Percentiles rank a stretch among this genome's conserved stretches.
These are phyloP conservation scores for Diaporthe citriasiana DNA, from an alignment of 2,329 filamentous ascomycete genomes.

Conservation along the genomic window DNA sequence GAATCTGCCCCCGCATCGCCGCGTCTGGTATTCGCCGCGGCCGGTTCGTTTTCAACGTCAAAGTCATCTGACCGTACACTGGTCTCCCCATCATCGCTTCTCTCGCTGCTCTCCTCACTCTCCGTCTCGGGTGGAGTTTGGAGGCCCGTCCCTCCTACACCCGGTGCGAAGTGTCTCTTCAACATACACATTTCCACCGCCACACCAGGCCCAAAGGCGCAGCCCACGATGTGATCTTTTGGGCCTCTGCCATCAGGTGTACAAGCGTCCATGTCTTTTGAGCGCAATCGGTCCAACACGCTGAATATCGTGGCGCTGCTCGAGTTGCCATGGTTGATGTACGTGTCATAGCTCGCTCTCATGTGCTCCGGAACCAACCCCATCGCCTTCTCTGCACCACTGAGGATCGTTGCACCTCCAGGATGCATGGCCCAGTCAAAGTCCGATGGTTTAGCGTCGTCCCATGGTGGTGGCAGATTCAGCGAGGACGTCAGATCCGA, in stretches of 20 bases:
- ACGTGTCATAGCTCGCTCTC: slow-evolving; percentile 78
- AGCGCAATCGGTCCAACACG: slow-evolving; percentile 73
- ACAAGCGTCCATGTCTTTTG: slow-evolving; percentile 71
- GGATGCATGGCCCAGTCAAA: slow-evolving; percentile 84
- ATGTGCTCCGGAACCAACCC: slow-evolving; percentile 73
- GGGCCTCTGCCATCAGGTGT: slow-evolving; percentile 62
- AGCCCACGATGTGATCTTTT: slow-evolving; percentile 74
- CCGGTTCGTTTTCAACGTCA: slow-evolving; percentile 31
- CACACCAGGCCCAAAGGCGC: slow-evolving; percentile 79
- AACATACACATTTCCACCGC: slow-evolving; percentile 78
- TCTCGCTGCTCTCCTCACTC: slow-evolving; percentile 59
- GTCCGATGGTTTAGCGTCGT: slow-evolving; percentile 61
- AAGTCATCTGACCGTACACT: slow-evolving; percentile 40
- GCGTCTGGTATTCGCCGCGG: neutral
- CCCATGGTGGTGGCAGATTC: slow-evolving; percentile 54
- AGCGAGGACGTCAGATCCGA: slow-evolving; percentile 63
- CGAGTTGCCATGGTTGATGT: slow-evolving; percentile 77
- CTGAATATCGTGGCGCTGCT: slow-evolving; percentile 79
- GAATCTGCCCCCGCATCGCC: slow-evolving; percentile 41
- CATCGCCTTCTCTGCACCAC: slow-evolving; percentile 72
- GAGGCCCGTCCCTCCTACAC: slow-evolving; percentile 53
- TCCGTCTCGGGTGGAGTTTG: slow-evolving; percentile 69
- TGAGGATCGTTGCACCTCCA: slow-evolving; percentile 76
- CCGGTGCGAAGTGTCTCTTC: slow-evolving; percentile 59
- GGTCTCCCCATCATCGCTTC: slow-evolving; percentile 57